Percentiles rank a stretch among this genome's conserved stretches.
These are phyloP conservation scores for Colletotrichum simmondsii DNA, from an alignment of 2,329 filamentous ascomycete genomes.

Conservation along the genomic window DNA sequence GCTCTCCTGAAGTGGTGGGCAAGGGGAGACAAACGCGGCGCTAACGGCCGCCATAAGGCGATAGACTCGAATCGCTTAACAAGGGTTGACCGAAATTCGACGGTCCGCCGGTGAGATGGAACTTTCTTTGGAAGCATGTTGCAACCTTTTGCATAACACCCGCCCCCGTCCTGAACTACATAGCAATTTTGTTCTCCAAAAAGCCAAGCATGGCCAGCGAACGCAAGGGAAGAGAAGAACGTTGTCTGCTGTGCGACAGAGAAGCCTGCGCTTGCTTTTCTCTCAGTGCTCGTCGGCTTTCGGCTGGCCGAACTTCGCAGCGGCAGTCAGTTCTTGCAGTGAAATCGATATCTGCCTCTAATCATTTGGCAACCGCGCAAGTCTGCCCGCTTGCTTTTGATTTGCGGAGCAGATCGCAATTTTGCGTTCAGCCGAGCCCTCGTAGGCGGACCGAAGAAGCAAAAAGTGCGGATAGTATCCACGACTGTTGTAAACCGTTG, in stretches of 20 bases:
- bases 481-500: constrained; percentile 2
- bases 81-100: constrained; percentile 14
- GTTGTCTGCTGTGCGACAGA: constrained; percentile 6
- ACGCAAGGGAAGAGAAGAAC: constrained; percentile 3
- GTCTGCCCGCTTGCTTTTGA: constrained; percentile 7
- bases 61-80: not conserved
- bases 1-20: not conserved
- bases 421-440: constrained; percentile 4
- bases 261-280: not conserved
- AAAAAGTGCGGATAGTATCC: constrained; percentile 3
- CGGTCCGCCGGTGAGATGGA: constrained; percentile 22
- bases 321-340: not conserved
- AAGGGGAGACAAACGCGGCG: constrained; percentile 15
- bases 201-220: constrained; percentile 2
- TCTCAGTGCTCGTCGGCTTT: not conserved
- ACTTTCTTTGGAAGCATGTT: constrained; percentile 34
- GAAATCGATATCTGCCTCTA: not conserved
- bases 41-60: not conserved
- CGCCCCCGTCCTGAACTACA: constrained; percentile 27
- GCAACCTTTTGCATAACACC: constrained; percentile 18
- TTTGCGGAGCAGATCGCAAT: constrained; percentile 13
- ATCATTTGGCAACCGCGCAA: not conserved
- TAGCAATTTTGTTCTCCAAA: constrained; percentile 28
- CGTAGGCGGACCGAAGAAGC: constrained; percentile 16
- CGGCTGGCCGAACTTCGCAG: not conserved